phyloP scores from a whole-genome alignment of 2,329 filamentous ascomycete genomes.

The Tolypocladium inflatum region DNA sequence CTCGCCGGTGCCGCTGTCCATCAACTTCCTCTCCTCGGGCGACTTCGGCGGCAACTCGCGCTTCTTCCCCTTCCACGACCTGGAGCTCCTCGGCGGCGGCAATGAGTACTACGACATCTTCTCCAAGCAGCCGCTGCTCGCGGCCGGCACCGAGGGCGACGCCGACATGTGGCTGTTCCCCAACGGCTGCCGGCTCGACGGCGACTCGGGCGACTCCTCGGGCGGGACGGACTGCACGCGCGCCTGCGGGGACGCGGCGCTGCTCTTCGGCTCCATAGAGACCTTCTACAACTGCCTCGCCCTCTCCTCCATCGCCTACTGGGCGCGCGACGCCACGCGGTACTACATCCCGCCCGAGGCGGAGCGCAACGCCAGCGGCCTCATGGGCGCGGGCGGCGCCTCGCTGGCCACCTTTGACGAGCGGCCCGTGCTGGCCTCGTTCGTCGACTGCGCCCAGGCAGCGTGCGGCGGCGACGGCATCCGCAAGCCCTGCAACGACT shows the following conservation, averaged over 20 bases:
- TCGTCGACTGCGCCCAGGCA: slow-evolving; percentile 24
- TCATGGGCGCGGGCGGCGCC: slow-evolving; percentile 22
- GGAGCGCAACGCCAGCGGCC: slow-evolving; percentile 23
- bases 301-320: slow-evolving; percentile 22
- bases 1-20: slow-evolving; percentile 8
- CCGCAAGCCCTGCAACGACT: slow-evolving; percentile 17
- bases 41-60: slow-evolving; percentile 21
- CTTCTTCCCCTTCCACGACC: slow-evolving; percentile 28
- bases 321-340: slow-evolving; percentile 16
- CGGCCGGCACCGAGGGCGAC: slow-evolving; percentile 21
- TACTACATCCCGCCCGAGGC: slow-evolving; percentile 22
- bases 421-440: slow-evolving; percentile 18
- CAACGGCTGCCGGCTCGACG: slow-evolving; percentile 20
- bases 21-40: slow-evolving; percentile 14
- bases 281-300: slow-evolving; percentile 30
- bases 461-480: slow-evolving; percentile 24
- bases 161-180: slow-evolving; percentile 21
- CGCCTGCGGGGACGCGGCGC: slow-evolving; percentile 19
- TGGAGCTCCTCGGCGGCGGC: slow-evolving; percentile 17
- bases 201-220: neutral
- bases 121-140: slow-evolving; percentile 22
- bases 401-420: slow-evolving; percentile 20
- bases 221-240: slow-evolving; percentile 17
- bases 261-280: slow-evolving; percentile 24
- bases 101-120: slow-evolving; percentile 13